These are phyloP conservation scores for Lepiota brunneoincarnata DNA, from an alignment of 768 basidiomycete genomes.

Conservation along the genomic window DNA sequence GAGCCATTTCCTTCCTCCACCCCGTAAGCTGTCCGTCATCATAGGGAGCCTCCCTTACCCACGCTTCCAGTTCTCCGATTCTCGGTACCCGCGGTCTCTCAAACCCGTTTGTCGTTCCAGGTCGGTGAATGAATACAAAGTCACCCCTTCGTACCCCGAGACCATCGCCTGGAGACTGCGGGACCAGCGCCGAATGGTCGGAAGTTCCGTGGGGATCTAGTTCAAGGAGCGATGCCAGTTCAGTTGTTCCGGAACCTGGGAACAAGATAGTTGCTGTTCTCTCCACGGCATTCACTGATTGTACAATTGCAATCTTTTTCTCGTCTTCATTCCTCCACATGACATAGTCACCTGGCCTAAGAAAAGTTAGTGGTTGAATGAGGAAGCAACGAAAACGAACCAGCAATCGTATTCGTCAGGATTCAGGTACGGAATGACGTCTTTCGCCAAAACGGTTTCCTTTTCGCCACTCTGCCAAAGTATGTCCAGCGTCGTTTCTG, in stretches of 20 bases:
- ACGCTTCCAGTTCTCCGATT: constrained; percentile 81
- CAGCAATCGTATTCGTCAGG: constrained; percentile 93
- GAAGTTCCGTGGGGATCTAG: constrained; percentile 80
- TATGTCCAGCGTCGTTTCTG: constrained; percentile 64
- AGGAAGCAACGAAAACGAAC: constrained; percentile 36
- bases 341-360: constrained; percentile 90
- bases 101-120: constrained; percentile 71
- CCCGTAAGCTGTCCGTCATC: constrained; percentile 53
- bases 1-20: constrained; percentile 71
- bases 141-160: constrained; percentile 84
- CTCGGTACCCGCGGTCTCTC: constrained; percentile 68
- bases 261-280: constrained; percentile 69
- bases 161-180: constrained; percentile 46
- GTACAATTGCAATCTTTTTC: constrained; percentile 69
- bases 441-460: constrained; percentile 58
- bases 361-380: constrained; percentile 12
- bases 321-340: constrained; percentile 77
- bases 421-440: constrained; percentile 79
- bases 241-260: constrained; percentile 47
- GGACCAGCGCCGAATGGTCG: constrained; percentile 42
- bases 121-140: constrained; percentile 75
- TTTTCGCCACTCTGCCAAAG: constrained; percentile 86
- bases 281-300: constrained; percentile 68
- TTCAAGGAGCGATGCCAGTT: constrained; percentile 81
- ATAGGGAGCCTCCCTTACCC: constrained; percentile 64